Base-by-base conservation (phyloP, 495 filamentous ascomycete species). In the Tuber indicum region DNA sequence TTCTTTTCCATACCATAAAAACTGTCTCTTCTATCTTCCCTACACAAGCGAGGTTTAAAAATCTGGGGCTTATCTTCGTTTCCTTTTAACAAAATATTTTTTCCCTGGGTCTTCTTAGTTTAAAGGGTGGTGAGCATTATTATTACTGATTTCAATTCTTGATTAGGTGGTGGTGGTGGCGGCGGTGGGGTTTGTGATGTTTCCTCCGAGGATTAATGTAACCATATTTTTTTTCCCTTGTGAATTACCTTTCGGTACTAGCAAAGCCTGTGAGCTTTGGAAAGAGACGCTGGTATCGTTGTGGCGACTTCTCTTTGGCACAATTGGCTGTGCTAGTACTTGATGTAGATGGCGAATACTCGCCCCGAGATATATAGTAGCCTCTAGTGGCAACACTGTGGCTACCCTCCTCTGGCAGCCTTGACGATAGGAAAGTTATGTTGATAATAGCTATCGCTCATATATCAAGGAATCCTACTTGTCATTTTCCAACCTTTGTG, bases 101-200 rank as follows among this genome's bases (percentile, higher is more conserved):
- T 36, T 26, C 58, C 7, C 58, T 66, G 58, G 58, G 58, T 66
- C 58, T 62, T 14, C n/a, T 66, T 19, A 66, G 58, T 66, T 36
- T 66, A 66, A 66, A 36, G 26, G 58, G 58, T 36, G 58, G 58
- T 26, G 58, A 66, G 58, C 58, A 66, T 66, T 66, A 62, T 62
- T 62, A 66, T 66, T 66, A 36, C 58, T 66, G 26, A 36, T 32
- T 62, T 62, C n/a, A 23, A 62, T 36, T 36, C 58, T 66, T 17
- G 58, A 66, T 36, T 36, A 36, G 26, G 58, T 66, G 14, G 58
- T 36, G 26, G 26, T 36, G 26, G 26, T 32, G 58, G 39, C 4
- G 39, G 39, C 32, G 0, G 8, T 26, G 52, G 58, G 58, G 12
- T 36, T 66, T 36, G 58, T 66, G 58, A 36, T 66, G 58, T 66